phyloP scores from a whole-genome alignment of 768 basidiomycete genomes.

The Termitomyces sp. region DNA sequence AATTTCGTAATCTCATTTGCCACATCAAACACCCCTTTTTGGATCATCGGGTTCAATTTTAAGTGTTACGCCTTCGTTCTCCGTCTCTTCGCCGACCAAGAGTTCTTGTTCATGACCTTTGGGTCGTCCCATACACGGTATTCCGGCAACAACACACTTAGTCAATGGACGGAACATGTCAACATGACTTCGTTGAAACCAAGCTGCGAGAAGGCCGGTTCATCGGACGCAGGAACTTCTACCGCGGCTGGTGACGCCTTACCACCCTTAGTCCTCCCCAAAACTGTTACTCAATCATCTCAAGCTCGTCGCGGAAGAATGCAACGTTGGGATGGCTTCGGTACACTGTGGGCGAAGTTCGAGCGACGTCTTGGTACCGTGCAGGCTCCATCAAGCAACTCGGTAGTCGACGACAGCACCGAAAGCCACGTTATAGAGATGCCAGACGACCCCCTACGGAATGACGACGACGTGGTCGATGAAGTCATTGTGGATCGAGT shows the following conservation, averaged over 20 bases:
- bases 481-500: conserved; percentile 74
- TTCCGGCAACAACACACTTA: conserved; percentile 9
- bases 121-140: conserved; percentile 10
- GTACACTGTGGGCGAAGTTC: conserved; percentile 47
- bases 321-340: conserved; percentile 19
- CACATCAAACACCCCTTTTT: conserved; percentile 12
- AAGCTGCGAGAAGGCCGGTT: conserved; percentile 9
- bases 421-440: conserved; percentile 34
- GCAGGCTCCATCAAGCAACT: conserved; percentile 54
- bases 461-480: conserved; percentile 47
- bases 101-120: conserved; percentile 14
- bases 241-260: conserved; percentile 27
- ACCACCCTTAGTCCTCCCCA: conserved; percentile 41
- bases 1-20: not conserved
- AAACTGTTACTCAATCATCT: conserved; percentile 15
- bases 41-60: not conserved
- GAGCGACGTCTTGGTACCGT: conserved; percentile 53
- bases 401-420: conserved; percentile 45
- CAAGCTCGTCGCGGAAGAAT: conserved; percentile 28
- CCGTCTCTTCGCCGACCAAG: not conserved
- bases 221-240: conserved; percentile 17
- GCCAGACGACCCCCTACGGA: conserved; percentile 11
- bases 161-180: conserved; percentile 17
- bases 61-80: not conserved
- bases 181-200: conserved; percentile 9